A percentile compares a stretch with the other conserved stretches of the same genome.
Conservation (phyloP, 345 rosid species). For the Citrus mangshanensis region DNA sequence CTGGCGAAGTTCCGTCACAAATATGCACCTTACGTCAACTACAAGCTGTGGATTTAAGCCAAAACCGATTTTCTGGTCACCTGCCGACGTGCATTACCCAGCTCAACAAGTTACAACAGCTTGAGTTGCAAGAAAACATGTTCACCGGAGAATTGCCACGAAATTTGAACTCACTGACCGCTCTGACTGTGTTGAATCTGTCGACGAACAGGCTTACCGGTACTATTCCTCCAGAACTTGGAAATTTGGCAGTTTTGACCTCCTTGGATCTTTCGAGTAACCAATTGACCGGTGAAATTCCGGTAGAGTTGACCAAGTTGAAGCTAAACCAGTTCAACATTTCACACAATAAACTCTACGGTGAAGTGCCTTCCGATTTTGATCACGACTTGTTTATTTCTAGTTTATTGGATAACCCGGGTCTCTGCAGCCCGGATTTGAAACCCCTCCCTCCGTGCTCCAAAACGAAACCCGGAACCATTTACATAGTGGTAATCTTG, state of each 20-base stretch:
- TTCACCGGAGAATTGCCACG: conserved; percentile 54
- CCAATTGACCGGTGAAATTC: conserved; percentile 52
- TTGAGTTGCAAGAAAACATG: conserved; percentile 49
- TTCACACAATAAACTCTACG: conserved; percentile 50
- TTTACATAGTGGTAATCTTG: conserved; percentile 24
- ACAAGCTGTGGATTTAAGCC: conserved; percentile 37
- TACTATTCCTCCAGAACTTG: conserved; percentile 54
- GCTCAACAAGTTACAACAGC: conserved; percentile 45
- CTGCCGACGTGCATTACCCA: conserved; percentile 47
- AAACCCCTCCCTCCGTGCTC: conserved; percentile 48
- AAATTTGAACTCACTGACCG: conserved; percentile 41
- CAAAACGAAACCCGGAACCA: conserved; percentile 21
- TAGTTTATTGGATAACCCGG: conserved; percentile 61
- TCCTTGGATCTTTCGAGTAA: conserved; percentile 63
- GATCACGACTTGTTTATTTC: conserved; percentile 18
- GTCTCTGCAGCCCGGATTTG: conserved; percentile 52
- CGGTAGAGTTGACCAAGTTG: conserved; percentile 43
- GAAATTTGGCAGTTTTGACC: conserved; percentile 42
- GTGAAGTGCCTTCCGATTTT: conserved; percentile 54
- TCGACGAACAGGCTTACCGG: conserved; percentile 52
- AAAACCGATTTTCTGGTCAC: conserved; percentile 40
- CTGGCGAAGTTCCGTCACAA: conserved; percentile 44
- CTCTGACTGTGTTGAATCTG: conserved; percentile 47
- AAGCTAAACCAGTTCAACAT: conserved; percentile 54
- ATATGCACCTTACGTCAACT: conserved; percentile 39